Conservation (phyloP, 768 basidiomycete genomes). For the Mycena venus region DNA sequence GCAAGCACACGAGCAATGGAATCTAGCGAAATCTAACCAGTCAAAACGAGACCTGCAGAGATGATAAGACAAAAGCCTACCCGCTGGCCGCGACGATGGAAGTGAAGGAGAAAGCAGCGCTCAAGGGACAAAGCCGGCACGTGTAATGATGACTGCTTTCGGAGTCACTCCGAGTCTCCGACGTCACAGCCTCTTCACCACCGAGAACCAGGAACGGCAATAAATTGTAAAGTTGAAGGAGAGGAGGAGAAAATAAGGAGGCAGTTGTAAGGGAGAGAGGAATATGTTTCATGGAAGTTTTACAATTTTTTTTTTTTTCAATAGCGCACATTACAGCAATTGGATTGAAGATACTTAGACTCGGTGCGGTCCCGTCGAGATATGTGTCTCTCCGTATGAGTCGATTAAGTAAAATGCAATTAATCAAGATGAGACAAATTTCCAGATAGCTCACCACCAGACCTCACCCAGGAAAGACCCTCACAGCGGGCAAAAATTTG, state of each 20-base stretch:
- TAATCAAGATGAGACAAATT: too few relatives aligned
- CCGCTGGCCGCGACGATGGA: not conserved
- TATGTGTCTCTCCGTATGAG: too few relatives aligned
- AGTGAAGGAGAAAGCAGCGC: not conserved
- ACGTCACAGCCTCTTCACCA: not conserved
- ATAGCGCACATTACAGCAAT: too few relatives aligned
- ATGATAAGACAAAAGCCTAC: too few relatives aligned
- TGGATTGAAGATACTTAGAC: too few relatives aligned
- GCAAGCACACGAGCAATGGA: not conserved
- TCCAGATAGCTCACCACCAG: too few relatives aligned
- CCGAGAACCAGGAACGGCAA: not conserved
- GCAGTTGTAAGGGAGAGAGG: not conserved
- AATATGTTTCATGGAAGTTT: not conserved
- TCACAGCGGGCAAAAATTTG: too few relatives aligned
- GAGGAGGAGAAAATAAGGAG: not conserved
- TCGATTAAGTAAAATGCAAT: too few relatives aligned
- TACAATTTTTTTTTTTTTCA: too few relatives aligned
- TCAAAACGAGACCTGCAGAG: not conserved
- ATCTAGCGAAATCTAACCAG: not conserved
- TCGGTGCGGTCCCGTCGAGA: too few relatives aligned
- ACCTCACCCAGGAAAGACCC: too few relatives aligned
- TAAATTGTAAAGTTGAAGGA: not conserved
- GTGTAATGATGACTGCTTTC: not conserved
- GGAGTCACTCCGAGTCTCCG: not conserved
- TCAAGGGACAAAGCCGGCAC: not conserved